Conservation (phyloP, 169 alveolate species). For the Toxoplasma gondii region DNA sequence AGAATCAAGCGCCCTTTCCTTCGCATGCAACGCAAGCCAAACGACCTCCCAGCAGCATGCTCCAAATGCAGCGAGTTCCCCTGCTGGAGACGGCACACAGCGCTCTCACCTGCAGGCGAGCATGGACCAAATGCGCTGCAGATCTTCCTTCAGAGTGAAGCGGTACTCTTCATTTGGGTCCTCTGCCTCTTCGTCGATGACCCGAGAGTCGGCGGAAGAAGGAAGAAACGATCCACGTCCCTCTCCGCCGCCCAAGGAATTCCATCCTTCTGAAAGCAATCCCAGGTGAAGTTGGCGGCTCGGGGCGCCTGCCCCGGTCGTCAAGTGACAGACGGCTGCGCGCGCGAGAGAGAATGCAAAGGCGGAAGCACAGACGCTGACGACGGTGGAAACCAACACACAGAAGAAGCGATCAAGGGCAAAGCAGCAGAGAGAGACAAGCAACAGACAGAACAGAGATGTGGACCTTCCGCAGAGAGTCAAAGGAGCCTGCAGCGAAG, state of each 20-base stretch:
- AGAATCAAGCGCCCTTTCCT: too few species aligned
- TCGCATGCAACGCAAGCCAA: too few species aligned
- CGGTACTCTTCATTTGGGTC: neutral
- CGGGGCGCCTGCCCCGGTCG: constrained; percentile 53
- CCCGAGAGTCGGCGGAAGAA: neutral
- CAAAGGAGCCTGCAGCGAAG: too few species aligned
- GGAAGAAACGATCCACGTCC: neutral
- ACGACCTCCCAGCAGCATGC: too few species aligned
- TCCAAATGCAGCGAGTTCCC: too few species aligned
- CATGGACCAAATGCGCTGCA: neutral
- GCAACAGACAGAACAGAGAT: too few species aligned
- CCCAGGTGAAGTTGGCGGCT: constrained; percentile 62
- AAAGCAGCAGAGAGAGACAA: too few species aligned
- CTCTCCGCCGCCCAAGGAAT: neutral
- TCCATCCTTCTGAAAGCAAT: constrained; percentile 39
- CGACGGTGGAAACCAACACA: too few species aligned
- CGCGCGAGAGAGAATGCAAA: neutral
- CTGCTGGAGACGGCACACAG: too few species aligned
- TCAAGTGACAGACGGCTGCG: neutral
- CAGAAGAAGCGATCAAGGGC: too few species aligned
- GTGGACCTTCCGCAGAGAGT: too few species aligned
- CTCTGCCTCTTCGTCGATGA: constrained; percentile 53
- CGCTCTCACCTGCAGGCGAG: neutral
- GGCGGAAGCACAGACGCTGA: too few species aligned
- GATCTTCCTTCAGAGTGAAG: constrained; percentile 49